Percentiles rank a stretch among this genome's conserved stretches.
phyloP scores from a whole-genome alignment of 192 early-diverging fungal species.

The Mortierella alpina region DNA sequence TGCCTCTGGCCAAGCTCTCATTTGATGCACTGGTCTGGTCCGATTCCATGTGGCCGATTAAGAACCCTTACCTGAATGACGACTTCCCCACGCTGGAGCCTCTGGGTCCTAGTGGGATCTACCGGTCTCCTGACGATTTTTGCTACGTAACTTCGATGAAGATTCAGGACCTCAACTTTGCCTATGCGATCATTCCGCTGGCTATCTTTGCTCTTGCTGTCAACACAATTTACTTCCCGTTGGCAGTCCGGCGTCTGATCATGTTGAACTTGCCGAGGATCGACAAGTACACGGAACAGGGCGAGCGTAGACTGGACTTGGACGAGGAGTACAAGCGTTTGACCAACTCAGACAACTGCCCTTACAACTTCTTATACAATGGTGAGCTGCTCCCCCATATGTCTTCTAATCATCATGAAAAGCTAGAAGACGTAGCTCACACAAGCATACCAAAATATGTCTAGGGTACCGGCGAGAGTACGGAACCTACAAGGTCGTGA shows the following conservation, averaged over 20 bases:
- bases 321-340: constrained; percentile 56
- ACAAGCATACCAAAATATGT: too few relatives aligned
- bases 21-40: constrained; percentile 56
- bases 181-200: constrained; percentile 46
- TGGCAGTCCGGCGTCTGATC: constrained; percentile 48
- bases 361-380: constrained; percentile 71
- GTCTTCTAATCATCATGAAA: background rate
- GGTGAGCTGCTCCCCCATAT: constrained; percentile 42
- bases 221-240: constrained; percentile 53
- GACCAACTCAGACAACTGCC: constrained; percentile 65
- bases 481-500: constrained; percentile 64
- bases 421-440: too few relatives aligned
- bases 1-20: constrained; percentile 52
- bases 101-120: constrained; percentile 27
- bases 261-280: constrained; percentile 61
- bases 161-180: constrained; percentile 55
- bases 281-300: constrained; percentile 52
- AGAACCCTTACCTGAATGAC: constrained; percentile 41
- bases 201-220: constrained; percentile 38
- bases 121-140: constrained; percentile 43
- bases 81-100: constrained; percentile 47
- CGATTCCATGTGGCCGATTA: constrained; percentile 47
- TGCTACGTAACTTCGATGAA: constrained; percentile 60
- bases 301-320: constrained; percentile 34
- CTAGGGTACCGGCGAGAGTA: constrained; percentile 55